These are phyloP conservation scores for Sideroxylon spinosum DNA, from an alignment of 179 eudicot genomes.

Conservation along the genomic window DNA sequence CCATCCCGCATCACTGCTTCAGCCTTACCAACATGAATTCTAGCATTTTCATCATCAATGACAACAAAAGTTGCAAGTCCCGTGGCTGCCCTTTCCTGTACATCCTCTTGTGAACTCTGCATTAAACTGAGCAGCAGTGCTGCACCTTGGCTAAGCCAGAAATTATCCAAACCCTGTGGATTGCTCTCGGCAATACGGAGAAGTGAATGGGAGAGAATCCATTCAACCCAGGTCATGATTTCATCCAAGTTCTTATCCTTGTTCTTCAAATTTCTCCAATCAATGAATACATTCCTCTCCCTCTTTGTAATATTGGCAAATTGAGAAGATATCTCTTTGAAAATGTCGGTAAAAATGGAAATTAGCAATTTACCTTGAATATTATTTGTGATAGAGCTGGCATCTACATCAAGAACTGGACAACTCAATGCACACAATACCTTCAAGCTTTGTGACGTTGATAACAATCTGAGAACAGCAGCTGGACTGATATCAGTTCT, in stretches of 20 bases:
- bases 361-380: slow-evolving; percentile 56
- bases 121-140: slow-evolving; percentile 67
- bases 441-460: slow-evolving; percentile 49
- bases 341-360: slow-evolving; percentile 49
- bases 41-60: slow-evolving; percentile 89
- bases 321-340: slow-evolving; percentile 55
- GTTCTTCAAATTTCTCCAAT: slow-evolving; percentile 57
- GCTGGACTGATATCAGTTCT: slow-evolving; percentile 59
- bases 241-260: slow-evolving; percentile 52
- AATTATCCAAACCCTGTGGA: slow-evolving; percentile 71
- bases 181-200: slow-evolving; percentile 86
- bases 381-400: slow-evolving; percentile 26
- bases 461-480: slow-evolving; percentile 47
- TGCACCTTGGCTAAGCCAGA: slow-evolving; percentile 94
- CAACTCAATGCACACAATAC: slow-evolving; percentile 78
- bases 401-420: slow-evolving; percentile 49
- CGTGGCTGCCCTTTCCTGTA: slow-evolving; percentile 92
- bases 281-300: slow-evolving; percentile 52
- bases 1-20: slow-evolving; percentile 91
- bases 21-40: slow-evolving; percentile 77
- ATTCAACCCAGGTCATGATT: slow-evolving; percentile 83
- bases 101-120: slow-evolving; percentile 94
- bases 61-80: slow-evolving; percentile 97
- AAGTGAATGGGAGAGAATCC: slow-evolving; percentile 80
- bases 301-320: slow-evolving; percentile 55